Percentiles rank a stretch among this genome's conserved stretches.
These are phyloP conservation scores for Omphalea diandra DNA, from an alignment of 441 rosid genomes.

Conservation along the genomic window DNA sequence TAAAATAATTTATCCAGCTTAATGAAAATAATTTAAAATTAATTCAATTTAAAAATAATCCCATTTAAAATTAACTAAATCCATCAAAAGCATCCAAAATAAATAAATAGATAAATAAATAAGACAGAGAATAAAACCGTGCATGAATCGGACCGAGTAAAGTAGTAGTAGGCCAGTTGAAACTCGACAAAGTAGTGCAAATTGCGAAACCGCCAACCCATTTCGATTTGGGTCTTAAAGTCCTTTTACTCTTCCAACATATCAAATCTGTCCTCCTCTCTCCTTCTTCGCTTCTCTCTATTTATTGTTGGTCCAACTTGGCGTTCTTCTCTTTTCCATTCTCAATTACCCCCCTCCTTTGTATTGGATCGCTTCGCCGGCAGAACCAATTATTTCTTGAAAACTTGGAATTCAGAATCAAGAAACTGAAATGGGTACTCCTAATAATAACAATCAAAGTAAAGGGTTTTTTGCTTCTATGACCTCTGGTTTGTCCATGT, in stretches of 20 bases:
- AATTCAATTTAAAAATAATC: too few species aligned
- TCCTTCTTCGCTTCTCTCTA: not conserved
- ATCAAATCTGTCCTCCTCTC: not conserved
- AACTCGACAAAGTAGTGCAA: too few species aligned
- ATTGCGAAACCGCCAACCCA: not conserved
- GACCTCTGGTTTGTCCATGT: conserved; percentile 6
- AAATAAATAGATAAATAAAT: too few species aligned
- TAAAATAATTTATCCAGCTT: too few species aligned
- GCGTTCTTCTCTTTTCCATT: not conserved
- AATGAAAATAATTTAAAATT: too few species aligned
- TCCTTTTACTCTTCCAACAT: too few species aligned
- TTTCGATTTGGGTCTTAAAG: not conserved
- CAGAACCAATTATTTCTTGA: not conserved
- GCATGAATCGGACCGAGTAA: too few species aligned
- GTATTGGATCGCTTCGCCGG: not conserved
- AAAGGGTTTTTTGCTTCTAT: conserved; percentile 4
- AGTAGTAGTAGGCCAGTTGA: too few species aligned
- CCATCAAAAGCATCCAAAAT: too few species aligned
- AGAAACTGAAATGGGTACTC: not conserved
- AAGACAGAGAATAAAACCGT: too few species aligned
- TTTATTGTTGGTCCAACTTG: not conserved
- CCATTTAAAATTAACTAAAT: too few species aligned
- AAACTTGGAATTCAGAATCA: not conserved
- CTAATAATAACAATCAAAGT: not conserved
- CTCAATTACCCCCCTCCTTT: not conserved